Conservation (phyloP, 2,329 filamentous ascomycete genomes). For the Phaeosphaeria sp. region DNA sequence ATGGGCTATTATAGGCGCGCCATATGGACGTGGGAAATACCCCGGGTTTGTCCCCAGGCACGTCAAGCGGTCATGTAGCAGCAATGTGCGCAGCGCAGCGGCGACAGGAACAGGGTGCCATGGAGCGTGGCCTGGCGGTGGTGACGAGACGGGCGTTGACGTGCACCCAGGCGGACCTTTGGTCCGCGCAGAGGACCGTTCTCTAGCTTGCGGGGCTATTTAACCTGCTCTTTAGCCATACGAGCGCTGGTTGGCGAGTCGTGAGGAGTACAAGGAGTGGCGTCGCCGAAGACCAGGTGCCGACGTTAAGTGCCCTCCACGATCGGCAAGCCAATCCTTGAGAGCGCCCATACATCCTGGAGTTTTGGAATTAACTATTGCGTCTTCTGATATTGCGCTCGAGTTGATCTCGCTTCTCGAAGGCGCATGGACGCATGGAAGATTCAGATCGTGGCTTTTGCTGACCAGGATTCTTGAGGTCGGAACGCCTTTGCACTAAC, state of each 20-base stretch:
- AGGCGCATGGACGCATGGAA: conserved; percentile 48
- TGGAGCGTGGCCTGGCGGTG: conserved; percentile 17
- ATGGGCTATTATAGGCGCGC: conserved; percentile 10
- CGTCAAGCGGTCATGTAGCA: conserved; percentile 1
- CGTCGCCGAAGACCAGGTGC: conserved; percentile 11
- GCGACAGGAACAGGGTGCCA: conserved; percentile 5
- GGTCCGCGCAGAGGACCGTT: conserved; percentile 3
- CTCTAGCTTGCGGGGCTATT: conserved; percentile 1
- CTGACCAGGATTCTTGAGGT: conserved; percentile 35
- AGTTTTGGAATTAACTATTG: conserved; percentile 37
- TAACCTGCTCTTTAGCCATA: conserved; percentile 1
- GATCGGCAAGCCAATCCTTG: conserved; percentile 40
- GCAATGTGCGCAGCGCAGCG: neutral
- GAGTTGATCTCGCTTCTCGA: conserved; percentile 48
- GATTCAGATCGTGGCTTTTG: conserved; percentile 41
- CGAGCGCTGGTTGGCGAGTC: conserved; percentile 2
- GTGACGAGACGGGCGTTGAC: conserved; percentile 18
- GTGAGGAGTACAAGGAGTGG: conserved; percentile 1
- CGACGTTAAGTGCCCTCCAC: conserved; percentile 12
- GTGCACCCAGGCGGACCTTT: conserved; percentile 14
- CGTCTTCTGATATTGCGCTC: conserved; percentile 40
- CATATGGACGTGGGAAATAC: conserved; percentile 22
- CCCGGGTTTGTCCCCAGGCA: conserved; percentile 13
- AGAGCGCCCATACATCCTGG: conserved; percentile 22
- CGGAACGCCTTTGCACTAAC: conserved; percentile 40